Conservation (phyloP, 2,329 filamentous ascomycete species). For the Amylocarpus encephaloides region DNA sequence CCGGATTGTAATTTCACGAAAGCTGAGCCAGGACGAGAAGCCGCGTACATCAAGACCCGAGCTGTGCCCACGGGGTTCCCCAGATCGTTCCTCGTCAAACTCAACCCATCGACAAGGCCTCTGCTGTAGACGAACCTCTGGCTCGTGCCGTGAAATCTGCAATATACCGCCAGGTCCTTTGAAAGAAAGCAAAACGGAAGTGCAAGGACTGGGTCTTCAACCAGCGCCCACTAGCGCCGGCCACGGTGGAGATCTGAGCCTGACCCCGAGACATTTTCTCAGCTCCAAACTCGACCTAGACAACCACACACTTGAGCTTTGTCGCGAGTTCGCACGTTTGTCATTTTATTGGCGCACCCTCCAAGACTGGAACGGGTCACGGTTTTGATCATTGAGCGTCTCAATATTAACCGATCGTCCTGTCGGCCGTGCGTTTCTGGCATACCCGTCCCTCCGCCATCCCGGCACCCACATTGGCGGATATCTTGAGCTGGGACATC, state of each 20-base stretch:
- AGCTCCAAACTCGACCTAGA: not conserved
- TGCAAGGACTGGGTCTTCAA: not conserved
- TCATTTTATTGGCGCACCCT: conserved; percentile 4
- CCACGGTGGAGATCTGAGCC: too few species aligned
- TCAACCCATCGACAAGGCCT: conserved; percentile 14
- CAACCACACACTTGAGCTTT: not conserved
- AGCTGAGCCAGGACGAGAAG: not conserved
- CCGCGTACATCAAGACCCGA: not conserved
- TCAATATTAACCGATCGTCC: conserved; percentile 21
- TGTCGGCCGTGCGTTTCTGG: conserved; percentile 26
- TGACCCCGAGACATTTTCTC: not conserved
- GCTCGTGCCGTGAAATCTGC: conserved; percentile 28
- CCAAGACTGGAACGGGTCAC: conserved; percentile 9
- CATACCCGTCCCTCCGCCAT: conserved; percentile 21
- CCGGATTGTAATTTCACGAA: not conserved
- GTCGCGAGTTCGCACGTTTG: not conserved
- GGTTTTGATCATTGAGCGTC: conserved; percentile 15
- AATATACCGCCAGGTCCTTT: conserved; percentile 17
- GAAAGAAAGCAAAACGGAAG: conserved; percentile 9
- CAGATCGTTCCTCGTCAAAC: not conserved
- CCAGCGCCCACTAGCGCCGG: too few species aligned
- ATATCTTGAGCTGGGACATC: conserved; percentile 21
- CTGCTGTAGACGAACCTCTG: conserved; percentile 29
- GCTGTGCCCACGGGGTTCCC: not conserved
- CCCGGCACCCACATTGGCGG: conserved; percentile 27